Percentiles rank a stretch among this genome's conserved stretches.
Evolutionary conservation across 148 eudicot species (phyloP).

Genomic region (Gaultheria prostrata): DNA sequence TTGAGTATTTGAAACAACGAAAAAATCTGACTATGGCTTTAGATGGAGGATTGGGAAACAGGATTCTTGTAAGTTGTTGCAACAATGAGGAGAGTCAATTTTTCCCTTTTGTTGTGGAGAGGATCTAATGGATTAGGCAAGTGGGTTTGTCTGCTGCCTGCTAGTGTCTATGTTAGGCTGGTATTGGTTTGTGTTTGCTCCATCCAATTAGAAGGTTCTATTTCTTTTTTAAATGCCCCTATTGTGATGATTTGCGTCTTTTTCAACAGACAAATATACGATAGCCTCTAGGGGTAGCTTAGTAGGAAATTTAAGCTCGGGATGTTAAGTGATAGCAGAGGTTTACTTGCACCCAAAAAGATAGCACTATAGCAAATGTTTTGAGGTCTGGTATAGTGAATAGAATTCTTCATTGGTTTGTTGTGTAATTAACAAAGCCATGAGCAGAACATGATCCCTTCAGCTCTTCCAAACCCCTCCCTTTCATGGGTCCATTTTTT

Average conservation of each 20-base stretch:
- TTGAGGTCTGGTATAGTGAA: too few species aligned
- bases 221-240: not conserved
- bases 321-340: not conserved
- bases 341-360: not conserved
- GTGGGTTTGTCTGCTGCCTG: not conserved
- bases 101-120: not conserved
- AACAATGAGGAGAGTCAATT: not conserved
- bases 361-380: too few species aligned
- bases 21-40: not conserved
- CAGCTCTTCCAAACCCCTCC: not conserved
- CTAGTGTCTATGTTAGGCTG: not conserved
- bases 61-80: too few species aligned
- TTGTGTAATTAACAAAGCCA: not conserved
- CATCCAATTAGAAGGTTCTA: not conserved
- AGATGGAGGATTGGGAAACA: not conserved
- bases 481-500: not conserved
- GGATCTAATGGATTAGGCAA: not conserved
- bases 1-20: not conserved
- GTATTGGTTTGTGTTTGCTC: not conserved
- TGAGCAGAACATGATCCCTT: not conserved
- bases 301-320: not conserved
- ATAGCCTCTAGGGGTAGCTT: not conserved
- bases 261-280: not conserved
- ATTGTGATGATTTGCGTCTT: not conserved
- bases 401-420: not conserved